These are phyloP conservation scores for Colletotrichum siamense DNA, from an alignment of 2,329 filamentous ascomycete genomes.

Conservation along the genomic window DNA sequence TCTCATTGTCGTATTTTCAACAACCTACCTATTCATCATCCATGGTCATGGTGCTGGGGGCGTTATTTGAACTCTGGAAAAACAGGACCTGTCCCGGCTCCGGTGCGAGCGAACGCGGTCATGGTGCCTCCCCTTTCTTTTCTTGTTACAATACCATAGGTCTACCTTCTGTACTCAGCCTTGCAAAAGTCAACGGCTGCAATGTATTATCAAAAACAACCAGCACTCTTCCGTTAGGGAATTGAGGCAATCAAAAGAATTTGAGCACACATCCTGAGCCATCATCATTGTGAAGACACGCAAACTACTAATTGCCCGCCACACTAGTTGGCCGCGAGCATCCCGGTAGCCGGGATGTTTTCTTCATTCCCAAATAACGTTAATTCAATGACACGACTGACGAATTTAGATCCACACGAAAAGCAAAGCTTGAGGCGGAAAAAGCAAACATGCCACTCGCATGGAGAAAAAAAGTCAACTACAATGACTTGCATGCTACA, in stretches of 20 bases:
- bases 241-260: background rate
- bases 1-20: background rate
- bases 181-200: background rate
- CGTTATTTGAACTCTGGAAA: background rate
- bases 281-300: background rate
- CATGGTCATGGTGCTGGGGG: slow-evolving; percentile 10
- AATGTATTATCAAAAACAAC: background rate
- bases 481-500: background rate
- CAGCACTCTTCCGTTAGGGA: background rate
- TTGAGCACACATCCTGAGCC: background rate
- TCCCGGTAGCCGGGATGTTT: background rate
- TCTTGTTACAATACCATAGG: slow-evolving; percentile 6
- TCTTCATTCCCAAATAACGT: background rate
- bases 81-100: background rate
- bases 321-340: background rate
- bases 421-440: background rate
- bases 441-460: background rate
- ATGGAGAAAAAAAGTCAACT: background rate
- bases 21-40: background rate
- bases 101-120: background rate
- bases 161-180: background rate
- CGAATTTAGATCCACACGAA: background rate
- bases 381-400: background rate
- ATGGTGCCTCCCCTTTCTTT: background rate
- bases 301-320: background rate